Evolutionary conservation across 768 basidiomycete genomes (phyloP).

Genomic region (Naganishia friedmannii): DNA sequence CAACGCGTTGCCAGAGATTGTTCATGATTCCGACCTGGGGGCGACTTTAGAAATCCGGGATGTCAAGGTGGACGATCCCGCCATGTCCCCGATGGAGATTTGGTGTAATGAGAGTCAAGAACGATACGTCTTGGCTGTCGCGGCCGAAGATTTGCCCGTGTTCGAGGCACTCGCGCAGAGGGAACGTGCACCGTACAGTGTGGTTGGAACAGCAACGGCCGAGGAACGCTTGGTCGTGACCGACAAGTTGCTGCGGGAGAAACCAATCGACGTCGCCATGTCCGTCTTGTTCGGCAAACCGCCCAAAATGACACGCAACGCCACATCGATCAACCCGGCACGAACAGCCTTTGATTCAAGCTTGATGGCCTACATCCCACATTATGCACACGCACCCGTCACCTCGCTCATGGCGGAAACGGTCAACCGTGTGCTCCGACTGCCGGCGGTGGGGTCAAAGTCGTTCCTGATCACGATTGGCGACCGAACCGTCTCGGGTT

Average conservation of each 20-base stretch:
- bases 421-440: conserved; percentile 74
- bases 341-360: conserved; percentile 67
- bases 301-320: conserved; percentile 79
- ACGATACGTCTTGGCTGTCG: conserved; percentile 89
- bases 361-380: conserved; percentile 63
- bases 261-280: conserved; percentile 88
- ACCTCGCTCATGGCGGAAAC: conserved; percentile 59
- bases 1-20: conserved; percentile 93
- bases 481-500: conserved; percentile 86
- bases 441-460: conserved; percentile 91
- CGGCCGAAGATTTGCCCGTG: conserved; percentile 58
- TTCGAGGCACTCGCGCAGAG: conserved; percentile 78
- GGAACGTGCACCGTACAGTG: conserved; percentile 87
- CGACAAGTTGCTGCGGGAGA: conserved; percentile 71
- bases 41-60: conserved; percentile 91
- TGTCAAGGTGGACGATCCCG: conserved; percentile 81
- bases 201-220: conserved; percentile 81
- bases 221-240: conserved; percentile 83
- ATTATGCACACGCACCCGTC: conserved; percentile 52
- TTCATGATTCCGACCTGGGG: conserved; percentile 90
- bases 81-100: conserved; percentile 99
- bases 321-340: conserved; percentile 57
- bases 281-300: conserved; percentile 93
- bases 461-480: conserved; percentile 98
- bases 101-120: conserved; percentile 99